Percentiles rank a stretch among this genome's conserved stretches.
Conservation (phyloP, 306 rosid species). For the Castanea mollissima region DNA sequence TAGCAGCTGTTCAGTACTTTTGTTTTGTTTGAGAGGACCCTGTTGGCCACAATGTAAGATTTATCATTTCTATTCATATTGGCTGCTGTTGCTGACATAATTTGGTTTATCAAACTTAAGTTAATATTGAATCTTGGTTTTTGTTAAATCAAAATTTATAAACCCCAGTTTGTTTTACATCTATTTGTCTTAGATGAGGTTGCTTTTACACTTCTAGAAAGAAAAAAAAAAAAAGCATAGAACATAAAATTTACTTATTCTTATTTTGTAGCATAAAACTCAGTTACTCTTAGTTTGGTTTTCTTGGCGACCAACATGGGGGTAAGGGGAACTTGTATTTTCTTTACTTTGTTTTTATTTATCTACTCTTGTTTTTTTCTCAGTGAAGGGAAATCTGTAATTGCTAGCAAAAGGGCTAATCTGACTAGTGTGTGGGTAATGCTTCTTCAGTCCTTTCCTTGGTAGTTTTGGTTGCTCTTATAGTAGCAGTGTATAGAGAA, state of each 20-base stretch:
- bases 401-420: constrained; percentile 35
- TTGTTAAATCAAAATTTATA: no score
- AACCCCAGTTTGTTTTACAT: not conserved
- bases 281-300: constrained; percentile 5
- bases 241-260: not conserved
- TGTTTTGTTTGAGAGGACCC: not conserved
- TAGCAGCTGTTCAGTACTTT: not conserved
- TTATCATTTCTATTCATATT: not conserved
- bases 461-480: not conserved
- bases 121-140: no score
- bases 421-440: constrained; percentile 48
- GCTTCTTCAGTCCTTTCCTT: constrained; percentile 10
- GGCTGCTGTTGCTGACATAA: not conserved
- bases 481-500: constrained; percentile 7
- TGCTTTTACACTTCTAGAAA: not conserved
- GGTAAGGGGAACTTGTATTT: not conserved
- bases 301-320: not conserved
- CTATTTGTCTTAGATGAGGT: not conserved
- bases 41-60: not conserved
- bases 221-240: not conserved
- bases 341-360: not conserved
- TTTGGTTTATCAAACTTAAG: not conserved
- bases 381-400: constrained; percentile 35
- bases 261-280: constrained; percentile 7
- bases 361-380: constrained; percentile 17